A percentile compares a stretch with the other conserved stretches of the same genome.
Evolutionary conservation across 1,139 yeast species (phyloP).

Genomic region (Suhomyces taliae): DNA sequence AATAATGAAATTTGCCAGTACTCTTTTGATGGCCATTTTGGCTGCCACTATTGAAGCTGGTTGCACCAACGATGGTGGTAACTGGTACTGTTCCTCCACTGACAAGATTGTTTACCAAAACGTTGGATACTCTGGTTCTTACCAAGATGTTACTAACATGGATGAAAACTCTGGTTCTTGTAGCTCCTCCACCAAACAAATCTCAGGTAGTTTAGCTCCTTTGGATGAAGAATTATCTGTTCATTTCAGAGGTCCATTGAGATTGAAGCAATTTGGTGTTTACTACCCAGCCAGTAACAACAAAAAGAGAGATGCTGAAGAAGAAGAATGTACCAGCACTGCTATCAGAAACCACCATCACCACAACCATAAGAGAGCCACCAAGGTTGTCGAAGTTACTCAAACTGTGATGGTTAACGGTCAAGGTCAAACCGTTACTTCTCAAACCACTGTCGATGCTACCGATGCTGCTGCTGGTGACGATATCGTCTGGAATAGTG

Average conservation of each 20-base stretch:
- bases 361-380: slow-evolving; percentile 63
- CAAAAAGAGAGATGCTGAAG: slow-evolving; percentile 33
- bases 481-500: slow-evolving; percentile 14
- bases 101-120: slow-evolving; percentile 65
- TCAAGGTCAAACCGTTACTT: slow-evolving; percentile 50
- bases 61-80: slow-evolving; percentile 58
- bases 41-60: slow-evolving; percentile 35
- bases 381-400: slow-evolving; percentile 68
- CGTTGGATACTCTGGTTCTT: slow-evolving; percentile 68
- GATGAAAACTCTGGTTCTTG: slow-evolving; percentile 51
- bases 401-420: slow-evolving; percentile 68
- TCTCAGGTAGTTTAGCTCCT: slow-evolving; percentile 67
- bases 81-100: slow-evolving; percentile 78
- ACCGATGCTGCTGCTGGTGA: slow-evolving; percentile 8
- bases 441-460: slow-evolving; percentile 23
- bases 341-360: slow-evolving; percentile 44
- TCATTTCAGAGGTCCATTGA: slow-evolving; percentile 78
- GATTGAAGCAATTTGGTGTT: slow-evolving; percentile 62
- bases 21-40: slow-evolving; percentile 28
- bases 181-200: slow-evolving; percentile 49
- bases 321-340: slow-evolving; percentile 39
- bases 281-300: slow-evolving; percentile 46
- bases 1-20: slow-evolving; percentile 22
- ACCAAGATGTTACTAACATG: slow-evolving; percentile 56
- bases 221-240: slow-evolving; percentile 71